phyloP scores from a whole-genome alignment of 2,329 filamentous ascomycete genomes.

The Venturiaceae sp. region DNA sequence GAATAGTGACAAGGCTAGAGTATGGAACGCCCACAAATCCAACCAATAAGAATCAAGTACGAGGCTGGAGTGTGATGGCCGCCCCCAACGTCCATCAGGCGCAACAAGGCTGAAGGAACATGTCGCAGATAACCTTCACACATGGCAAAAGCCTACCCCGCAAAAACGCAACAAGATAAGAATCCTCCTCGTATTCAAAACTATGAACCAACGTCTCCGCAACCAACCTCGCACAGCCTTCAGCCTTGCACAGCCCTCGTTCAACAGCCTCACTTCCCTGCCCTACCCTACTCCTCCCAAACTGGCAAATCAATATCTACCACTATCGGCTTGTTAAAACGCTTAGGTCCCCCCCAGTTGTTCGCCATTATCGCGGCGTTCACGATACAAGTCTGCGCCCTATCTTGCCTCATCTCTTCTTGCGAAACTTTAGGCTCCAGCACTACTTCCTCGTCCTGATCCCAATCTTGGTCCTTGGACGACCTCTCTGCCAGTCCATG shows the following conservation, averaged over 20 bases:
- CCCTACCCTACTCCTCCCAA: constrained; percentile 24
- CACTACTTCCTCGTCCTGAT: neutral
- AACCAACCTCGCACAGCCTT: neutral
- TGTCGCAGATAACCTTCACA: neutral
- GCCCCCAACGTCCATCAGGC: neutral
- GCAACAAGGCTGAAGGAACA: neutral
- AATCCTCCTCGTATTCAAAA: neutral
- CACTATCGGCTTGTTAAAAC: constrained; percentile 71
- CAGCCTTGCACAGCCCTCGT: neutral
- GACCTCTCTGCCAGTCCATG: neutral
- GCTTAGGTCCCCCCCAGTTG: constrained; percentile 50
- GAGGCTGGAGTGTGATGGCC: neutral
- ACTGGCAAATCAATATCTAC: constrained; percentile 67
- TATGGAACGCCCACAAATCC: neutral
- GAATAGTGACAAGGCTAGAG: neutral
- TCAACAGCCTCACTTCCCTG: neutral
- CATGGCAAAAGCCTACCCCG: neutral
- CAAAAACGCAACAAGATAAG: neutral
- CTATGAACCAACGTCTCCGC: too few species aligned
- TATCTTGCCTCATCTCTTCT: constrained; percentile 22
- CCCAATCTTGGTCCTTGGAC: constrained; percentile 9
- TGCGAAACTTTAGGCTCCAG: constrained; percentile 8
- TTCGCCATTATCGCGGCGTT: constrained; percentile 69
- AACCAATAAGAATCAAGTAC: neutral
- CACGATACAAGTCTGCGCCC: constrained; percentile 64